Evolutionary conservation across 2,329 filamentous ascomycete species (phyloP).

Genomic region (Aspergillus fructus): DNA sequence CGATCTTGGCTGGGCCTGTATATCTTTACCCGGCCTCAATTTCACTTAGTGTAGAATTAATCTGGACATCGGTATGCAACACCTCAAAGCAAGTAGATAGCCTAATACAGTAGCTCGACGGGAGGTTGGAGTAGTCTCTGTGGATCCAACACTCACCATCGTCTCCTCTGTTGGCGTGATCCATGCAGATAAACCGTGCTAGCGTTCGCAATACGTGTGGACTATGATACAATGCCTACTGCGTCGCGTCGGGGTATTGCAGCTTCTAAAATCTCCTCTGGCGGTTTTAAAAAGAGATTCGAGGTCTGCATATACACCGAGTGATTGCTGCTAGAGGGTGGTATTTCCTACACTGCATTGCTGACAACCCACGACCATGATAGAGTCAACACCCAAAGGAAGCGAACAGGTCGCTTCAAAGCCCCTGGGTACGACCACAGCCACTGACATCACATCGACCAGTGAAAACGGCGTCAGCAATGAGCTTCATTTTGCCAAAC

Average conservation of each 20-base stretch:
- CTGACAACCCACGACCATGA: background rate
- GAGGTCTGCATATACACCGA: background rate
- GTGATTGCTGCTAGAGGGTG: background rate
- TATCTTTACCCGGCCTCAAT: no score
- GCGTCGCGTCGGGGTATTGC: background rate
- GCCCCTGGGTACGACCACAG: background rate
- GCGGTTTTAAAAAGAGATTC: background rate
- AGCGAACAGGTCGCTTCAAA: background rate
- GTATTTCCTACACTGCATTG: background rate
- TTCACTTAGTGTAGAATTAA: no score
- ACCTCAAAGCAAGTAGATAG: no score
- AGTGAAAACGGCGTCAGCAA: background rate
- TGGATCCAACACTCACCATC: background rate
- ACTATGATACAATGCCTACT: background rate
- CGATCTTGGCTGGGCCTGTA: no score
- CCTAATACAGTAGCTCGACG: no score
- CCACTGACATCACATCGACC: background rate
- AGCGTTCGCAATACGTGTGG: background rate
- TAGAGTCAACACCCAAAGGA: background rate
- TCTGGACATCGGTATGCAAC: no score
- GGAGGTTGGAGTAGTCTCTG: no score
- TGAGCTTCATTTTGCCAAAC: slow-evolving; percentile 21
- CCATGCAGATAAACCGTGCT: background rate
- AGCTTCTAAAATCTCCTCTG: background rate
- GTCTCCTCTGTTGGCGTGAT: background rate